Conservation (phyloP, 139 green algal genomes). For the Picochlorum sp. region DNA sequence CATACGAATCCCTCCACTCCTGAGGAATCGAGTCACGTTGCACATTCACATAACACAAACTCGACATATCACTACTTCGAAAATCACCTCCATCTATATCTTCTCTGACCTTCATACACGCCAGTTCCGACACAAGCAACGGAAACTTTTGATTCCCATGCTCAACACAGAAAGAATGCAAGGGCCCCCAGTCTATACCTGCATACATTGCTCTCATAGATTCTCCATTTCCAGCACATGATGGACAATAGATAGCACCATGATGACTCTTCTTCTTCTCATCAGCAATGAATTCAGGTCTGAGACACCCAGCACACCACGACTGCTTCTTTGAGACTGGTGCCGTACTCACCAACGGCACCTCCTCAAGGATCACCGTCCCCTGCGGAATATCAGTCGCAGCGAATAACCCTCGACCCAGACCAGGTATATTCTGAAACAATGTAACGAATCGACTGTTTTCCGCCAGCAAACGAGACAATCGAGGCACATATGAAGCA, state of each 20-base stretch:
- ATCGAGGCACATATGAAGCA: no score
- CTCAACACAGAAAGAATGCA: not conserved
- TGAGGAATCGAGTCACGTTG: conserved; percentile 9
- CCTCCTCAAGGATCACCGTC: no score
- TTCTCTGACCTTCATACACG: conserved; percentile 16
- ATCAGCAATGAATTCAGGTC: not conserved
- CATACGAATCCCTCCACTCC: conserved; percentile 31
- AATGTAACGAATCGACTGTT: no score
- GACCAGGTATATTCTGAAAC: no score
- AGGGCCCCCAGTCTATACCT: not conserved
- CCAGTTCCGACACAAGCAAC: conserved; percentile 25
- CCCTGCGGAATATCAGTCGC: no score
- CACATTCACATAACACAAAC: conserved; percentile 47
- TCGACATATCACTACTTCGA: conserved; percentile 17
- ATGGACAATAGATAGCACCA: not conserved
- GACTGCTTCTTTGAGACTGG: not conserved
- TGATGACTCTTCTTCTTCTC: not conserved
- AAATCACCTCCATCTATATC: not conserved
- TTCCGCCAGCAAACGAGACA: no score
- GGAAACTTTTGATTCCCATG: conserved; percentile 33
- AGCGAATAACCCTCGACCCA: no score
- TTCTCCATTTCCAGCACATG: not conserved
- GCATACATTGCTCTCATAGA: not conserved
- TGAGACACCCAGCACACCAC: not conserved
- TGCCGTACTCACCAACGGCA: not conserved